Percentiles rank a stretch among this genome's conserved stretches.
These are phyloP conservation scores for Diospyros lotus DNA, from an alignment of 148 eudicot genomes.

Conservation along the genomic window DNA sequence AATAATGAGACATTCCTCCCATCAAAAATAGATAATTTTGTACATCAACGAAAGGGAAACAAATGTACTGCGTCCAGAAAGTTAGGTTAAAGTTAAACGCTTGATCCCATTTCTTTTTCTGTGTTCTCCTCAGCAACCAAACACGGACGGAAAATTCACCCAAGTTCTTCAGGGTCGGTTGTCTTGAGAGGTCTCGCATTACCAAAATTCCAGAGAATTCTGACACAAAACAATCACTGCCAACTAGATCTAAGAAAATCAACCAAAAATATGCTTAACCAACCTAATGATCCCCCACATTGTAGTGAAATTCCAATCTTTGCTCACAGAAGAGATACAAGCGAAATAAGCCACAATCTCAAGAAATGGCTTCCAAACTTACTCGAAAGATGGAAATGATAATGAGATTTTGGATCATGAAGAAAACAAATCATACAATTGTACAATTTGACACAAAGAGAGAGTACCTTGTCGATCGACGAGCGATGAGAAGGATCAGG, in stretches of 20 bases:
- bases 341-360: background rate
- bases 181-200: background rate
- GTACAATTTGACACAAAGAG: background rate
- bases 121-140: background rate
- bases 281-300: background rate
- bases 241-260: background rate
- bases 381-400: background rate
- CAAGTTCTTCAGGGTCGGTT: background rate
- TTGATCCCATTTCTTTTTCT: background rate
- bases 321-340: background rate
- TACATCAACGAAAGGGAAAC: background rate
- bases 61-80: no score
- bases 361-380: background rate
- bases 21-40: background rate
- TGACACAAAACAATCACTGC: background rate
- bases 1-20: background rate
- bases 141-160: background rate
- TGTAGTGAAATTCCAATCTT: background rate
- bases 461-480: constrained; percentile 47
- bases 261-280: background rate
- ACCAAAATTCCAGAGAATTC: background rate
- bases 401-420: background rate
- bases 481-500: constrained; percentile 46
- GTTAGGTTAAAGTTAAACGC: background rate
- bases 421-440: no score